A percentile compares a stretch with the other conserved stretches of the same genome.
phyloP scores from a whole-genome alignment of 1,284 basidiomycete genomes.

The Fomitopsis pinicola region DNA sequence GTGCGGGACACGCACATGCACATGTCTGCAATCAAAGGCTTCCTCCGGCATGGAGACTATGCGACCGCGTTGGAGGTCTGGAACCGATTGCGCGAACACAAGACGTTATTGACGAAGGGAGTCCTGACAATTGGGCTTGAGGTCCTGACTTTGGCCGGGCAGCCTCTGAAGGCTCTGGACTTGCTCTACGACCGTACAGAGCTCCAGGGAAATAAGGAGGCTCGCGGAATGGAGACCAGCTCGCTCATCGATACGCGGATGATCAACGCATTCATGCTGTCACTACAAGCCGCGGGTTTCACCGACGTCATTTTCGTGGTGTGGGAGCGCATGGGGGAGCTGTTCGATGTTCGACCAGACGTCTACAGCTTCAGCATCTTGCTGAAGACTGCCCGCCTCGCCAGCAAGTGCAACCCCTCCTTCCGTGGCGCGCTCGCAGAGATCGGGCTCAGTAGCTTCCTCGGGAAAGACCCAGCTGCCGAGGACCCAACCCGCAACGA shows the following conservation, averaged over 20 bases:
- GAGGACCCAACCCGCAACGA: neutral
- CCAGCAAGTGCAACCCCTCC: constrained; percentile 45
- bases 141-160: constrained; percentile 40
- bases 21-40: constrained; percentile 49
- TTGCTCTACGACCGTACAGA: constrained; percentile 35
- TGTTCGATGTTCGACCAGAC: constrained; percentile 56
- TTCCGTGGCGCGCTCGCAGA: constrained; percentile 39
- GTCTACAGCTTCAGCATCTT: constrained; percentile 52
- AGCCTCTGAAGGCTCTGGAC: constrained; percentile 43
- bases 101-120: constrained; percentile 35
- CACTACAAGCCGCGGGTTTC: constrained; percentile 43
- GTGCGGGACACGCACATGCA: constrained; percentile 31
- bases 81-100: constrained; percentile 31
- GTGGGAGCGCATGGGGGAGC: constrained; percentile 51
- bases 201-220: neutral
- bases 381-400: constrained; percentile 52
- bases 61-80: constrained; percentile 41
- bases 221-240: neutral
- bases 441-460: constrained; percentile 19
- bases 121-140: constrained; percentile 49
- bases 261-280: constrained; percentile 52
- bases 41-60: constrained; percentile 38
- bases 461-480: neutral
- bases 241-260: constrained; percentile 26
- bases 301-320: constrained; percentile 58